Evolutionary conservation across 768 basidiomycete species (phyloP).

Genomic region (Phaeotremella skinneri): DNA sequence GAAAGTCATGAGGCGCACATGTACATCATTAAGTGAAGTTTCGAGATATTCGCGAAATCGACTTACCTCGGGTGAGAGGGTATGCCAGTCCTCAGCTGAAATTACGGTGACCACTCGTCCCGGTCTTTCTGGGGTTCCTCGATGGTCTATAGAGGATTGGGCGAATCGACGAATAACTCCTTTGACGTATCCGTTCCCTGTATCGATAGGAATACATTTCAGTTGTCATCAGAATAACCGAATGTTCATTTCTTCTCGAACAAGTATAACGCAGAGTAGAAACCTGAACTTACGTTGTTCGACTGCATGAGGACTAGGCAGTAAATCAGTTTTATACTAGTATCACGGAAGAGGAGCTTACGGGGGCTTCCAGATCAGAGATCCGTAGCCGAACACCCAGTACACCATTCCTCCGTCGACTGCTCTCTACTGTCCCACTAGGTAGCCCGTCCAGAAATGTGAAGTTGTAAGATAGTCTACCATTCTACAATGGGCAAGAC

Average conservation of each 20-base stretch:
- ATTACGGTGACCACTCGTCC: conserved; percentile 88
- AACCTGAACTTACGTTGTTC: conserved; percentile 58
- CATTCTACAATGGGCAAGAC: too few relatives aligned
- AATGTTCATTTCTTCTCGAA: conserved; percentile 3
- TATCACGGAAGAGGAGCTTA: too few relatives aligned
- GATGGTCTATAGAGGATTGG: conserved; percentile 86
- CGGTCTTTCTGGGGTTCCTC: conserved; percentile 82
- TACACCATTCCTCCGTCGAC: too few relatives aligned
- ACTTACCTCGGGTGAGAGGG: conserved; percentile 30
- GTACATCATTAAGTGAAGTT: too few relatives aligned
- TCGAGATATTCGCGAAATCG: conserved; percentile 1
- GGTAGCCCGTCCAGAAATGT: too few relatives aligned
- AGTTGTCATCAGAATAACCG: too few relatives aligned
- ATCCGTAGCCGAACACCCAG: conserved; percentile 88
- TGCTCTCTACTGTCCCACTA: too few relatives aligned
- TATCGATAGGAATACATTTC: too few relatives aligned
- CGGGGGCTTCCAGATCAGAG: conserved; percentile 80
- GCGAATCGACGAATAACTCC: conserved; percentile 88
- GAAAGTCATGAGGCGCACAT: too few relatives aligned
- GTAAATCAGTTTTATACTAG: too few relatives aligned
- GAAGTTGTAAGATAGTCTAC: too few relatives aligned
- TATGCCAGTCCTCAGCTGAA: conserved; percentile 82
- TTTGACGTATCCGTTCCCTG: conserved; percentile 80
- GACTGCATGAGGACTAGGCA: conserved; percentile 68
- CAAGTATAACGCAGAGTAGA: conserved; percentile 6